Percentiles rank a stretch among this genome's conserved stretches.
phyloP scores from a whole-genome alignment of 192 early-diverging fungal genomes.

The Umbelopsis sp. region DNA sequence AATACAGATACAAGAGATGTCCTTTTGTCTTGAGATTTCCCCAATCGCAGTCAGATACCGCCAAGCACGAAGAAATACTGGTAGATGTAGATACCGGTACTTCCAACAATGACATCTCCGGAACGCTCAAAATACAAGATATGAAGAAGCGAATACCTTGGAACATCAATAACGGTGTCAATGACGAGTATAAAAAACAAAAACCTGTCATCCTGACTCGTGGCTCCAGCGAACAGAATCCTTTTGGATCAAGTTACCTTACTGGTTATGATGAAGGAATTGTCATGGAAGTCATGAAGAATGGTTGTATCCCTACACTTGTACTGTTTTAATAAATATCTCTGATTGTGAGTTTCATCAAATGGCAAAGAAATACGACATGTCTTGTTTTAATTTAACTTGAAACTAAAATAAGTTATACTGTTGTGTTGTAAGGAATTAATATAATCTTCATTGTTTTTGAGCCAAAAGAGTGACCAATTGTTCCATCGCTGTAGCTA shows the following conservation, averaged over 20 bases:
- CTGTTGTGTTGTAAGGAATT: too few species aligned
- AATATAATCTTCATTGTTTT: not conserved
- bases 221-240: constrained; percentile 65
- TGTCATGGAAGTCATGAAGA: constrained; percentile 67
- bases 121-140: not conserved
- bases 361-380: too few species aligned
- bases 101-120: constrained; percentile 13
- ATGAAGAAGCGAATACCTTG: constrained; percentile 37
- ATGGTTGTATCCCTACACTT: constrained; percentile 61
- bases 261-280: constrained; percentile 60
- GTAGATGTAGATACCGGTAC: constrained; percentile 14
- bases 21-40: constrained; percentile 51
- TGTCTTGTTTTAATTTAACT: too few species aligned
- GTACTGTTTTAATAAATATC: constrained; percentile 46
- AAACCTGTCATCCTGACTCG: constrained; percentile 63
- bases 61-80: not conserved
- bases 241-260: constrained; percentile 71
- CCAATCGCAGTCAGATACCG: not conserved
- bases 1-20: constrained; percentile 54
- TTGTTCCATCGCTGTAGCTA: constrained; percentile 41
- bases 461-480: constrained; percentile 34
- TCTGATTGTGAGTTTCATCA: not conserved
- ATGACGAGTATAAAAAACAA: constrained; percentile 32
- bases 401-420: too few species aligned
- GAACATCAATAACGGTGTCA: constrained; percentile 17